phyloP scores from a whole-genome alignment of 78 protist genomes.

The Dictyostelium brefeldianum region DNA sequence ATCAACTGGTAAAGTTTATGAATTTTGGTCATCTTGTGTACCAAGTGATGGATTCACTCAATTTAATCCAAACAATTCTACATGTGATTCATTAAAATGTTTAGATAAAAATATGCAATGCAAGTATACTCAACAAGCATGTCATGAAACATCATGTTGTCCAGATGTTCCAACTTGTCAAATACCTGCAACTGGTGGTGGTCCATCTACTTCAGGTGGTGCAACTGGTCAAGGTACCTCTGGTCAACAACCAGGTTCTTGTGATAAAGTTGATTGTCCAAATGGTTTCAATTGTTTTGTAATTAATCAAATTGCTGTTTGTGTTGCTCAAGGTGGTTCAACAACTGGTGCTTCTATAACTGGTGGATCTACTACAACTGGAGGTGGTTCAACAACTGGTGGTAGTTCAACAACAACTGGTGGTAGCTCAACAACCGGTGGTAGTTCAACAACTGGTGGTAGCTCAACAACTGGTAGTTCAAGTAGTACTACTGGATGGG shows the following conservation, averaged over 20 bases:
- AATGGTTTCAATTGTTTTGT: not conserved
- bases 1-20: constrained; percentile 15
- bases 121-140: constrained; percentile 37
- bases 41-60: not conserved
- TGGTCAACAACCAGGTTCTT: not conserved
- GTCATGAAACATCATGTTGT: constrained; percentile 61
- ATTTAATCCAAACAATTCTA: constrained; percentile 16
- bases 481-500: not conserved
- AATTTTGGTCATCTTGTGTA: constrained; percentile 51
- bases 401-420: not conserved
- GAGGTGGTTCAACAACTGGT: not conserved
- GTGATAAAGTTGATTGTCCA: constrained; percentile 16
- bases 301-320: not conserved
- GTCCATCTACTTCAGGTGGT: constrained; percentile 18
- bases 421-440: not conserved
- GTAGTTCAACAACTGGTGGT: not conserved
- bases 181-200: constrained; percentile 12
- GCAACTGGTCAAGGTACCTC: not conserved
- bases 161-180: constrained; percentile 37
- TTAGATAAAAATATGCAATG: not conserved
- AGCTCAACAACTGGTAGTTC: not conserved
- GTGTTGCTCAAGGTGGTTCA: not conserved
- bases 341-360: not conserved
- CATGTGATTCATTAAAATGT: constrained; percentile 46
- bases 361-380: not conserved